phyloP scores from a whole-genome alignment of 257 asterid species.

The Echites panduratus region DNA sequence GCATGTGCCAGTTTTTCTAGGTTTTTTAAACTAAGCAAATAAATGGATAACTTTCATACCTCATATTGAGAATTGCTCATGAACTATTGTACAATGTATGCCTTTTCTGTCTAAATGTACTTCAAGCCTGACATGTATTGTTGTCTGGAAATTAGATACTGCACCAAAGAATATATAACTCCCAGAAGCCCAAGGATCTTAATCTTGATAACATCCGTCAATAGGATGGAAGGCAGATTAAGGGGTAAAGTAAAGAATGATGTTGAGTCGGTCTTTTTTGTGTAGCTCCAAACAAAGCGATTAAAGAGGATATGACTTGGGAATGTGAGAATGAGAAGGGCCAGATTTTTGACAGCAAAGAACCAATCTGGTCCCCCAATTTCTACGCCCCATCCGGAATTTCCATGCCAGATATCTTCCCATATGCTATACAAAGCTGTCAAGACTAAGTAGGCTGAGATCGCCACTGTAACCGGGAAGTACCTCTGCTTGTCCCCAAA shows the following conservation, averaged over 20 bases:
- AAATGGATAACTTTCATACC: neutral
- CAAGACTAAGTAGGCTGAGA: conserved; percentile 61
- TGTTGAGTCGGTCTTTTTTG: conserved; percentile 53
- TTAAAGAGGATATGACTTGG: conserved; percentile 93
- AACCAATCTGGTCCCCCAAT: conserved; percentile 93
- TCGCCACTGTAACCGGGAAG: conserved; percentile 75
- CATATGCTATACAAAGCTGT: conserved; percentile 71
- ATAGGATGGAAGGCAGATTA: conserved; percentile 68
- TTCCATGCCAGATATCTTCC: conserved; percentile 90
- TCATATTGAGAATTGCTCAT: conserved; percentile 14
- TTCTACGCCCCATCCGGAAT: conserved; percentile 76
- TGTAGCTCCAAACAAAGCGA: conserved; percentile 88
- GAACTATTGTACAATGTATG: conserved; percentile 28
- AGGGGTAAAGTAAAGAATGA: conserved; percentile 76
- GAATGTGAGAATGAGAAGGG: conserved; percentile 73
- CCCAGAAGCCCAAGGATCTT: conserved; percentile 94
- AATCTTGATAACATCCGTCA: conserved; percentile 70
- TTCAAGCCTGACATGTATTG: conserved; percentile 82
- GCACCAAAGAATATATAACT: conserved; percentile 74
- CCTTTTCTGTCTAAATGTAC: conserved; percentile 57
- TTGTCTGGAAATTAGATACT: conserved; percentile 81
- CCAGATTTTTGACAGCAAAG: conserved; percentile 81
- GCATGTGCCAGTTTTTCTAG: neutral
- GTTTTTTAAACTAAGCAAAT: neutral
- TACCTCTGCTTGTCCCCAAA: conserved; percentile 98